These are phyloP conservation scores for Hevea brasiliensis DNA, from an alignment of 345 rosid species.

Conservation along the genomic window DNA sequence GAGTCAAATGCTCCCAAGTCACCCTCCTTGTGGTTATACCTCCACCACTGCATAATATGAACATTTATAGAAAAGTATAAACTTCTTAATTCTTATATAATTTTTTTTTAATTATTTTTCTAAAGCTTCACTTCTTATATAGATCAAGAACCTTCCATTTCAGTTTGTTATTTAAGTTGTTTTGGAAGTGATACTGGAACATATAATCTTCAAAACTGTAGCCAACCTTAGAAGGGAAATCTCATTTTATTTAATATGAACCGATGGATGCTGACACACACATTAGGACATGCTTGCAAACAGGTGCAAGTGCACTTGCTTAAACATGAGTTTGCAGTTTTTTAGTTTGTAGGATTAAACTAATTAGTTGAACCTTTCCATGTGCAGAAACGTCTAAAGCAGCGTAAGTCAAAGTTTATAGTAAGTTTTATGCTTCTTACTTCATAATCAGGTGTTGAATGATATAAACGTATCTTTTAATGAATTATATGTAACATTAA, in stretches of 20 bases:
- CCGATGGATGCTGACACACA: background rate
- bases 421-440: conserved; percentile 47
- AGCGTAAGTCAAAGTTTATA: conserved; percentile 64
- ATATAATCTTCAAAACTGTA: background rate
- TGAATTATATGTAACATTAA: too few relatives aligned
- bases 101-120: too few relatives aligned
- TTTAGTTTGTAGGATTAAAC: conserved; percentile 12
- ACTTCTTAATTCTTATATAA: background rate
- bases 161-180: too few relatives aligned
- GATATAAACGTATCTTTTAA: too few relatives aligned
- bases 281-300: background rate
- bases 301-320: too few relatives aligned
- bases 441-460: conserved; percentile 8
- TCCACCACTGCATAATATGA: background rate
- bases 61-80: background rate
- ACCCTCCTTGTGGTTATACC: background rate
- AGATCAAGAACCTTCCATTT: too few relatives aligned
- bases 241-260: background rate
- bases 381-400: conserved; percentile 82
- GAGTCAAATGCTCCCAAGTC: background rate
- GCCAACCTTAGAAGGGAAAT: background rate
- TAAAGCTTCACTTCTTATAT: too few relatives aligned
- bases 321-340: background rate
- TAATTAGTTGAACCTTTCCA: conserved; percentile 16
- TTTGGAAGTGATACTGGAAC: too few relatives aligned